Evolutionary conservation across 2,329 filamentous ascomycete genomes (phyloP).

Genomic region (Metarhizium humberi): DNA sequence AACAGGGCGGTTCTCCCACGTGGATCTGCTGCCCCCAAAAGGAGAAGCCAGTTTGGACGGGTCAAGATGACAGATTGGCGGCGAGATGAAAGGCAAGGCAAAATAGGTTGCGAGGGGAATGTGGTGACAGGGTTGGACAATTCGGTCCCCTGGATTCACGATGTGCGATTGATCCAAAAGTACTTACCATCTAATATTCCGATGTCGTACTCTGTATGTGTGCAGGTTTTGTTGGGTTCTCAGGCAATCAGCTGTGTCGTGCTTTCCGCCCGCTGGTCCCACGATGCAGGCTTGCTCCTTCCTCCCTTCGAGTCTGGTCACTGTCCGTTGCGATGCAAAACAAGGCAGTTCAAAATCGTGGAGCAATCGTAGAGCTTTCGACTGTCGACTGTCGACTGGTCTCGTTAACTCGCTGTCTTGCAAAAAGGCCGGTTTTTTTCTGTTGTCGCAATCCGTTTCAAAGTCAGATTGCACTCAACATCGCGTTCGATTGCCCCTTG

Average conservation of each 20-base stretch:
- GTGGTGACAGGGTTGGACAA: neutral
- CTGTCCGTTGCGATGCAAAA: neutral
- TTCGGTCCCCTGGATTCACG: neutral
- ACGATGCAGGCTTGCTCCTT: neutral
- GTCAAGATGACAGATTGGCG: neutral
- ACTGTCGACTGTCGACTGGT: neutral
- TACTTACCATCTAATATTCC: neutral
- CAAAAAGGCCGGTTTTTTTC: neutral
- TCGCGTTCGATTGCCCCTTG: neutral
- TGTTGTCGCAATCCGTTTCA: neutral
- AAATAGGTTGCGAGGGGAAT: neutral
- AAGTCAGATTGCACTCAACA: neutral
- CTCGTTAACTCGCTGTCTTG: neutral
- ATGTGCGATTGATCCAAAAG: neutral
- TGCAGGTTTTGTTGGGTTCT: neutral
- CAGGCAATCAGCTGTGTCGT: neutral
- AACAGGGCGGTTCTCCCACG: conserved; percentile 5
- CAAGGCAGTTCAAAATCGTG: neutral
- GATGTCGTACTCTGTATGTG: neutral
- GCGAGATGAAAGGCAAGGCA: neutral
- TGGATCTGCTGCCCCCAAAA: conserved; percentile 1
- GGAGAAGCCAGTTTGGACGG: neutral
- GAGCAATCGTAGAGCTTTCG: no score
- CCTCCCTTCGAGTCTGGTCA: neutral
- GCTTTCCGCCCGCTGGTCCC: neutral